Evolutionary conservation across 75 land plant genomes (phyloP).

Genomic region (Cupressus sempervirens): DNA sequence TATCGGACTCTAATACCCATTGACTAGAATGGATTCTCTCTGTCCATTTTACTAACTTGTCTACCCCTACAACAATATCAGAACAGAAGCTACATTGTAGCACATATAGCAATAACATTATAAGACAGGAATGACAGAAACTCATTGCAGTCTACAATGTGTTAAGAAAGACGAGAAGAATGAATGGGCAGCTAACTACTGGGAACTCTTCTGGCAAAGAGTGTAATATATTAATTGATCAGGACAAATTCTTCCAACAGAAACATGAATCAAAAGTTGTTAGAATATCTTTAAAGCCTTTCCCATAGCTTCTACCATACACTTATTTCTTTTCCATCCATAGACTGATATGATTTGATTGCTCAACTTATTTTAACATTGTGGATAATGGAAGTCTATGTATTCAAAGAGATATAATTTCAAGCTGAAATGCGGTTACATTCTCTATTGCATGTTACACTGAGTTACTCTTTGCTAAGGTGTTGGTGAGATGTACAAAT

Average conservation of each 20-base stretch:
- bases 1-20: not conserved
- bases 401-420: too few relatives aligned
- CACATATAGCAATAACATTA: not conserved
- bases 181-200: too few relatives aligned
- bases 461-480: too few relatives aligned
- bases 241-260: too few relatives aligned
- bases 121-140: not conserved
- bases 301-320: not conserved
- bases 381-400: too few relatives aligned
- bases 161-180: not conserved
- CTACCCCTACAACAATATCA: not conserved
- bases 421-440: too few relatives aligned
- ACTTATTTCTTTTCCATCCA: not conserved
- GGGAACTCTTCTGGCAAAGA: too few relatives aligned
- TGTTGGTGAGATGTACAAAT: too few relatives aligned
- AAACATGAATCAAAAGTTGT: not conserved
- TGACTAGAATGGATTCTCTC: not conserved
- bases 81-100: slow-evolving; percentile 1
- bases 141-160: not conserved
- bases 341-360: too few relatives aligned
- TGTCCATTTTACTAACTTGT: not conserved
- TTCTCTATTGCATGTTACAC: too few relatives aligned
- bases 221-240: too few relatives aligned
- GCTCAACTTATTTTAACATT: too few relatives aligned
- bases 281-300: not conserved